phyloP scores from a whole-genome alignment of 148 eudicot genomes.

The Beta vulgaris region DNA sequence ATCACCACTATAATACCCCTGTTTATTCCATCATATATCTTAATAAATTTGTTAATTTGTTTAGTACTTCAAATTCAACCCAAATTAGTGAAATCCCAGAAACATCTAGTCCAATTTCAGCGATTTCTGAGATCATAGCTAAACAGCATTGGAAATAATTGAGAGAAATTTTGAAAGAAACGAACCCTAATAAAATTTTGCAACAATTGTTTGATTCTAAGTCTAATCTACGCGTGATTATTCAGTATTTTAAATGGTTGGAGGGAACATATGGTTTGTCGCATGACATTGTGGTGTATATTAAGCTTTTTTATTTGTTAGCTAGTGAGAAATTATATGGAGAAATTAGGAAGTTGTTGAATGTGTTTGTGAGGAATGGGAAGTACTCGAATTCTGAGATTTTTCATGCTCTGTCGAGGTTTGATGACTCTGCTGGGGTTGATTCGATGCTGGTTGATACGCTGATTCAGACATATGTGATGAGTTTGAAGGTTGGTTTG shows the following conservation, averaged over 20 bases:
- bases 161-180: slow-evolving; percentile 23
- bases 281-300: slow-evolving; percentile 39
- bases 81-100: slow-evolving; percentile 16
- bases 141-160: slow-evolving; percentile 30
- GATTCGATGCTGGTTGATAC: slow-evolving; percentile 53
- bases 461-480: slow-evolving; percentile 49
- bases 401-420: slow-evolving; percentile 40
- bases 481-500: slow-evolving; percentile 37
- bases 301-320: slow-evolving; percentile 39
- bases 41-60: not conserved
- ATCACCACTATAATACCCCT: slow-evolving; percentile 1
- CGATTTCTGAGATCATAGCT: slow-evolving; percentile 34
- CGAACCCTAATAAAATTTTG: slow-evolving; percentile 28
- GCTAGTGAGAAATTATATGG: slow-evolving; percentile 38
- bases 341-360: slow-evolving; percentile 51
- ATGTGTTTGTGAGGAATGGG: slow-evolving; percentile 38
- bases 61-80: slow-evolving; percentile 18
- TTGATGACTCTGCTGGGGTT: slow-evolving; percentile 31
- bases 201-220: slow-evolving; percentile 32
- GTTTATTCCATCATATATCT: not conserved
- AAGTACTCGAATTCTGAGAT: slow-evolving; percentile 39
- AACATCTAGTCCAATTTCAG: slow-evolving; percentile 19
- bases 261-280: slow-evolving; percentile 33
- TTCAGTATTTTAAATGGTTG: slow-evolving; percentile 49
- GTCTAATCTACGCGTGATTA: slow-evolving; percentile 30